These are phyloP conservation scores for Decorospora gaudefroyi DNA, from an alignment of 2,329 filamentous ascomycete genomes.

Conservation along the genomic window DNA sequence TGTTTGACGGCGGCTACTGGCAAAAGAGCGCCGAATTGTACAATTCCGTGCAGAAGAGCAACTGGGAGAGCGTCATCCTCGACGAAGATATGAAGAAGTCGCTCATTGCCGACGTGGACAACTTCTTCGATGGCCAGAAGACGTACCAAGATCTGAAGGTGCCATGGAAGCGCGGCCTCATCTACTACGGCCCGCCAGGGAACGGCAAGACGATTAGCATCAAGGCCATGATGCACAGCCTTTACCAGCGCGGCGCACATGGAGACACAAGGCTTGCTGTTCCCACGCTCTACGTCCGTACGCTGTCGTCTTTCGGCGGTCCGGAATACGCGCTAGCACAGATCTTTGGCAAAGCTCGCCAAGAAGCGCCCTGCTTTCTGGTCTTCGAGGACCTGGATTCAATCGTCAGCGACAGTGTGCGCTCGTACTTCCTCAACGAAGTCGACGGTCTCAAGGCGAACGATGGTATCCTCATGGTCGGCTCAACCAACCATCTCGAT, in stretches of 20 bases:
- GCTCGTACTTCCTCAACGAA: constrained; percentile 74
- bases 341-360: constrained; percentile 59
- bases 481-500: constrained; percentile 67
- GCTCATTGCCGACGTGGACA: constrained; percentile 65
- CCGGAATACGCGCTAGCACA: constrained; percentile 57
- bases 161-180: constrained; percentile 72
- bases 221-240: constrained; percentile 69
- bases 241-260: constrained; percentile 56
- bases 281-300: constrained; percentile 62
- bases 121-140: constrained; percentile 65
- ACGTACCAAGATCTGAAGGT: constrained; percentile 65
- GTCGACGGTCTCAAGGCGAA: constrained; percentile 71
- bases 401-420: constrained; percentile 63
- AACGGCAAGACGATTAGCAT: constrained; percentile 73
- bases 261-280: constrained; percentile 50
- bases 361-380: constrained; percentile 68
- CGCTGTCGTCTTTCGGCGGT: constrained; percentile 51
- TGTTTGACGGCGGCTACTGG: constrained; percentile 68
- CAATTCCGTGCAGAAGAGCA: constrained; percentile 51
- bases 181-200: constrained; percentile 67
- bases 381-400: constrained; percentile 75
- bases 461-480: constrained; percentile 72
- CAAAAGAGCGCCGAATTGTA: constrained; percentile 65
- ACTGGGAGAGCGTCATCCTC: constrained; percentile 71
- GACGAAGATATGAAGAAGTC: constrained; percentile 66